A percentile compares a stretch with the other conserved stretches of the same genome.
These are phyloP conservation scores for Polygonum maritimum DNA, from an alignment of 148 eudicot genomes.

Conservation along the genomic window DNA sequence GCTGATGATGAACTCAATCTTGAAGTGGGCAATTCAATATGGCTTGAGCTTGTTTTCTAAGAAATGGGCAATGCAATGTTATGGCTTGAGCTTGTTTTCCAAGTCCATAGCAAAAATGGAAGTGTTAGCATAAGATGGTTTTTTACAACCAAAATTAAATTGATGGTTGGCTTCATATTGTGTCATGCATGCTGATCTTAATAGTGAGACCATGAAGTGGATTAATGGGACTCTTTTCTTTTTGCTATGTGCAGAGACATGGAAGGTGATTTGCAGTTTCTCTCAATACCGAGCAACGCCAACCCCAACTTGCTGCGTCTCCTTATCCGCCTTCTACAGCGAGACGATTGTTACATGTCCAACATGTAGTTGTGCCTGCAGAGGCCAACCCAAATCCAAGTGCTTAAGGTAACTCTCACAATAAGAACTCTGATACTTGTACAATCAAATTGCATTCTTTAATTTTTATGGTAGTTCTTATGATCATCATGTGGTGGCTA, in stretches of 20 bases:
- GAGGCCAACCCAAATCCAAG: constrained; percentile 30
- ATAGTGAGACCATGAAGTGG: not conserved
- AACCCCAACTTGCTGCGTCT: constrained; percentile 76
- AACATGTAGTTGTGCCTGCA: constrained; percentile 62
- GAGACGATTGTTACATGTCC: constrained; percentile 51
- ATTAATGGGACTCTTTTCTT: not conserved
- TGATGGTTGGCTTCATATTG: too few species aligned
- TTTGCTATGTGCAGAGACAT: constrained; percentile 42
- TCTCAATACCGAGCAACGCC: constrained; percentile 63
- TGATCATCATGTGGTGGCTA: not conserved
- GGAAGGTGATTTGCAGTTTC: constrained; percentile 52
- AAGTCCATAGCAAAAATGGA: not conserved
- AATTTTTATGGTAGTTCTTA: not conserved
- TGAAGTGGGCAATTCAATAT: not conserved
- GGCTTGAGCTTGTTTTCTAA: not conserved
- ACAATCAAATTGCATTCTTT: not conserved
- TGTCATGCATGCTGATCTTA: not conserved
- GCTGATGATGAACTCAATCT: too few species aligned
- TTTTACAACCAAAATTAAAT: too few species aligned
- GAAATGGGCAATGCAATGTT: too few species aligned
- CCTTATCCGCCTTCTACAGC: constrained; percentile 77
- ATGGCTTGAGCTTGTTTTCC: not conserved
- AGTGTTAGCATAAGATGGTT: not conserved
- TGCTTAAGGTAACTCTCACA: constrained; percentile 41
- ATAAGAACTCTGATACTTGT: not conserved